Evolutionary conservation across 2,329 filamentous ascomycete species (phyloP).

Genomic region (Cryoendolithus antarcticus): DNA sequence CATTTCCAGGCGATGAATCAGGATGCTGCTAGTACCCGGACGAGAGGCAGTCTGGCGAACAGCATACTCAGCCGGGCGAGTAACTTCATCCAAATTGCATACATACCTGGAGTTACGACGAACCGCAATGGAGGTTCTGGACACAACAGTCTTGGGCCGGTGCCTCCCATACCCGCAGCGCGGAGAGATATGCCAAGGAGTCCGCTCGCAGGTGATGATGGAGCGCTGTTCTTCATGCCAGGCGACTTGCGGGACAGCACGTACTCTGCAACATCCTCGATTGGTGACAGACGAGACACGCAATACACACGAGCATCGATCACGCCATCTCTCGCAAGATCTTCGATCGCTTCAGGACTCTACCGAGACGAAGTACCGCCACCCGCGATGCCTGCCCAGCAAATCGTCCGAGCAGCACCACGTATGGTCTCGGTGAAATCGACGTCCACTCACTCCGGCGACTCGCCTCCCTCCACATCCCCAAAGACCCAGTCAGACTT

Average conservation of each 20-base stretch:
- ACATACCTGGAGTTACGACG: constrained; percentile 82
- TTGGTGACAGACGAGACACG: constrained; percentile 25
- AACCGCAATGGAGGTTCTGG: constrained; percentile 70
- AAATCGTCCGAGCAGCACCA: constrained; percentile 75
- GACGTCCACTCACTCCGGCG: constrained; percentile 1
- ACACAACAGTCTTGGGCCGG: constrained; percentile 49
- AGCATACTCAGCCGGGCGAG: constrained; percentile 91
- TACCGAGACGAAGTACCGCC: constrained; percentile 86
- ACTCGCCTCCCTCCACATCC: not conserved
- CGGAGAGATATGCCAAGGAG: constrained; percentile 37
- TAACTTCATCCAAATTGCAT: constrained; percentile 98
- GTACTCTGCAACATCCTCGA: constrained; percentile 60
- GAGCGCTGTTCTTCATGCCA: constrained; percentile 89
- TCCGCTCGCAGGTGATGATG: constrained; percentile 41
- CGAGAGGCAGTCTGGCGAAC: constrained; percentile 69
- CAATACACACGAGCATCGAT: constrained; percentile 35
- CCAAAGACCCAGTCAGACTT: not conserved
- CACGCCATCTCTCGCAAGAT: constrained; percentile 36
- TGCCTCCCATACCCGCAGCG: constrained; percentile 72
- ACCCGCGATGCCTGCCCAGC: constrained; percentile 56
- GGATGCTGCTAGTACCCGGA: constrained; percentile 73
- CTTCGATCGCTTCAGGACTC: constrained; percentile 74
- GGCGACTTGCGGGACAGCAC: constrained; percentile 83
- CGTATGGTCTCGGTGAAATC: constrained; percentile 81
- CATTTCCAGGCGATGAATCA: constrained; percentile 43